Evolutionary conservation across 2,329 filamentous ascomycete species (phyloP).

Genomic region (Elsinoe ampelina): DNA sequence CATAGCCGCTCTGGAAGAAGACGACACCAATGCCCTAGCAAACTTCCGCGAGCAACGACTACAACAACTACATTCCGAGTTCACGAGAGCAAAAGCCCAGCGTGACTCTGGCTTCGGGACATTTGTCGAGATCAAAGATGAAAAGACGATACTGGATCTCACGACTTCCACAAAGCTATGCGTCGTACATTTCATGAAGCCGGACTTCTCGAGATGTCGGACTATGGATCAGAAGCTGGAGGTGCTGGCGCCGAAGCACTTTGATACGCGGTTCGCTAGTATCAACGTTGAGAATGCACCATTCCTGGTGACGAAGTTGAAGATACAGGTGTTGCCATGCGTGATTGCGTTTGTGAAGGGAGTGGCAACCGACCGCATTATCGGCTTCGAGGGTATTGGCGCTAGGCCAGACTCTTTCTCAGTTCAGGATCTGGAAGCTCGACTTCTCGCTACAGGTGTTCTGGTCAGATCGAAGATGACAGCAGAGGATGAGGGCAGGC

Average conservation of each 20-base stretch:
- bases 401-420: conserved; percentile 46
- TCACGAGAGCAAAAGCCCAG: conserved; percentile 43
- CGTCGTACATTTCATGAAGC: conserved; percentile 55
- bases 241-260: conserved; percentile 46
- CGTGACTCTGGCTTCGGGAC: conserved; percentile 43
- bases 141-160: conserved; percentile 51
- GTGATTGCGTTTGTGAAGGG: conserved; percentile 50
- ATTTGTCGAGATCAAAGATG: conserved; percentile 48
- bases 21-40: conserved; percentile 43
- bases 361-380: conserved; percentile 45
- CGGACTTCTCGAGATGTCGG: conserved; percentile 52
- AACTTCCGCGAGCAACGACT: conserved; percentile 48
- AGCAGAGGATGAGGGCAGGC: conserved; percentile 32
- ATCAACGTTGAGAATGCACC: conserved; percentile 53
- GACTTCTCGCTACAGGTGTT: conserved; percentile 43
- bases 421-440: conserved; percentile 44
- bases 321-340: conserved; percentile 50
- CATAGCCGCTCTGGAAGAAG: conserved; percentile 46
- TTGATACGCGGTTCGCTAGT: conserved; percentile 48
- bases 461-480: conserved; percentile 44
- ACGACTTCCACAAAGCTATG: conserved; percentile 50
- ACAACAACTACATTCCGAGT: conserved; percentile 49
- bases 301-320: conserved; percentile 49
- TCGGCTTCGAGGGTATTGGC: conserved; percentile 51
- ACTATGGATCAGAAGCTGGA: conserved; percentile 54